Evolutionary conservation across 306 rosid genomes (phyloP), one percentile per base, ranked within the genome.

Genomic region (Adenanthera pavonina): DNA sequence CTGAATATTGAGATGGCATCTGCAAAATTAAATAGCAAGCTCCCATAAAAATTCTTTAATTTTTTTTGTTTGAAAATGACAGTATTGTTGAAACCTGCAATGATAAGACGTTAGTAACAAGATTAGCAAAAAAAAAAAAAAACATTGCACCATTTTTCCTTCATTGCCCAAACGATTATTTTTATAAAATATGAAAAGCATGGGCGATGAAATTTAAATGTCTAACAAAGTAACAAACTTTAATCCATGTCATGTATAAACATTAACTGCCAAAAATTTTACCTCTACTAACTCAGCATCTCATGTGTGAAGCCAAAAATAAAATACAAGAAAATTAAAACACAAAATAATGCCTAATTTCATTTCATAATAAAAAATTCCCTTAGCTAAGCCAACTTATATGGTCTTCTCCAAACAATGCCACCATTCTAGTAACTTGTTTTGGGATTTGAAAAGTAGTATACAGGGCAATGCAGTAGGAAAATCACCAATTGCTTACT

Each of bases 271-370:
- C 69, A 51, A 7, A 19, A 36, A 60, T 43, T 40, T 30, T 36
- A 62, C 30, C n/a, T n/a, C 43, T 44, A 73, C 65, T 47, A 77
- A 62, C 78, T 59, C 25, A 53, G 10, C 17, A 77, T 17, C n/a
- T 33, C 74, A 41, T 17, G 9, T 16, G 43, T 3, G 3, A 10
- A 62, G 38, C 13, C 43, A 34, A 30, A 62, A 69, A 1, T 15
- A 59, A 15, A 43, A 17, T 19, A 59, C 13, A 36, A 3, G 2
- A 12, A 38, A 70, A 47, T 2, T 9, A 43, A 19, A 7, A 38
- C 9, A 10, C 13, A 1, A 12, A 70, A 69, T 2, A 47, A 25
- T 15, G n/a, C 35, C 30, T 19, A 5, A 70, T 20, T 25, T 25
- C 30, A 25, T 25, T 70, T 7, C 13, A 48, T 11, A 19, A 43